These are phyloP conservation scores for Lagerstroemia speciosa DNA, from an alignment of 345 rosid genomes.

Conservation along the genomic window DNA sequence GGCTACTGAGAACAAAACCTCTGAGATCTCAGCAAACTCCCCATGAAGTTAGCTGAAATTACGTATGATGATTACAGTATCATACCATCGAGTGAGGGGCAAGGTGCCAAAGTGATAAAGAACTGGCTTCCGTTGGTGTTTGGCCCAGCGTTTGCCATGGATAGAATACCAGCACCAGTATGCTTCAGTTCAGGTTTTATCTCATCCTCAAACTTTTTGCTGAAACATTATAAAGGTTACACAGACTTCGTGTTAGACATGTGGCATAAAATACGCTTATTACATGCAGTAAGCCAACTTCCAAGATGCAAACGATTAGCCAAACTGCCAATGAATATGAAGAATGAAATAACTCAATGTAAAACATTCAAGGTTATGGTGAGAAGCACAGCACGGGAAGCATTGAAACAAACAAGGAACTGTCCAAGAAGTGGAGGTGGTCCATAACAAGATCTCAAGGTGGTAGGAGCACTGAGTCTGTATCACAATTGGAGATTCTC, in stretches of 20 bases:
- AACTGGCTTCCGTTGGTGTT: constrained; percentile 91
- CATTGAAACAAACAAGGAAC: not conserved
- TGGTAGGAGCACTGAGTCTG: not conserved
- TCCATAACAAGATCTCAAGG: not conserved
- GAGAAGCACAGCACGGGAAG: not conserved
- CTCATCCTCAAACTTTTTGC: constrained; percentile 86
- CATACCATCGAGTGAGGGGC: constrained; percentile 80
- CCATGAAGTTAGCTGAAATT: not conserved
- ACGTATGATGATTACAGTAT: not conserved
- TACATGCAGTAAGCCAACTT: not conserved
- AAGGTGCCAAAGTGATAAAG: constrained; percentile 80
- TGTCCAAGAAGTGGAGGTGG: not conserved
- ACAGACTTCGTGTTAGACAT: not conserved
- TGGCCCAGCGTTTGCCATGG: constrained; percentile 99
- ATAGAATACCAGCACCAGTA: constrained; percentile 86
- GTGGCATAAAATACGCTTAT: not conserved
- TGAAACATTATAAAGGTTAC: constrained; percentile 11
- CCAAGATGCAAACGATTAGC: not conserved
- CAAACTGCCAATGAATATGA: too few relatives aligned
- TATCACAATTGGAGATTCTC: not conserved
- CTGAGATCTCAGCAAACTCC: not conserved
- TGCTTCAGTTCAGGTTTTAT: constrained; percentile 76
- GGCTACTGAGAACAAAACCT: not conserved
- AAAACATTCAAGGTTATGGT: not conserved
- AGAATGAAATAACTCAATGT: not conserved